Base-by-base conservation (phyloP, 2,329 filamentous ascomycete genomes). In the Fusarium cicatricum region DNA sequence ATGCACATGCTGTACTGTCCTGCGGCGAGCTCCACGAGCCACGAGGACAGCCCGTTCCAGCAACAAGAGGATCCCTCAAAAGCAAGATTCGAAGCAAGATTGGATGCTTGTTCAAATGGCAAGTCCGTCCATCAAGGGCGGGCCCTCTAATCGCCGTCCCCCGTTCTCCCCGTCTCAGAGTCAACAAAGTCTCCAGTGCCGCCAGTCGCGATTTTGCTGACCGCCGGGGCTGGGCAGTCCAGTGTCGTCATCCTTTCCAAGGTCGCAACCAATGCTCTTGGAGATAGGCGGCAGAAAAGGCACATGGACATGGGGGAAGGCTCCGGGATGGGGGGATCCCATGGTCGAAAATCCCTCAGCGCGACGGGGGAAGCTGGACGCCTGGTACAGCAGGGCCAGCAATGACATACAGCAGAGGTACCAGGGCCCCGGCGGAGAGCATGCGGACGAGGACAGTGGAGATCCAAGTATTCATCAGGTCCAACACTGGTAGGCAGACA, bases 291-390 rank as follows among this genome's bases (percentile, higher is more conserved):
- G 40, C 17, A 28, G 45, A 41, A 60, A 58, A 67, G 56, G 43
- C 52, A 51, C 55, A 68, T 65, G 65, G 63, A 47, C 46, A 42
- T 57, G 57, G 50, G 52, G 52, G 52, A 49, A 49, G 53, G 50
- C 51, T 60, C 51, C 37, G 39, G 39, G 33, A 46, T 47, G 42
- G 48, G 52, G 55, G 58, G 51, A 23, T 23, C 52, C 55, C 49
- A 60, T 59, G 54, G 53, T 45, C 45, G 66, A 69, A 69, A 69
- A 69, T 69, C 66, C 67, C 67, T 69, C 67, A 69, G 60, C 59
- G 44, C 23, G 47, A 61, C 48, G 59, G 61, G 62, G 57, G 28
- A 14, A 55, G 45, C 45, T 55, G 21, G 21, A 51, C 53, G 43
- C 58, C 65, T 49, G 54, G 64, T 64, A 60, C 59, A 50, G 38